Percentiles rank a stretch among this genome's conserved stretches.
These are phyloP conservation scores for Pleurostoma richardsiae DNA, from an alignment of 2,329 filamentous ascomycete genomes.

Conservation along the genomic window DNA sequence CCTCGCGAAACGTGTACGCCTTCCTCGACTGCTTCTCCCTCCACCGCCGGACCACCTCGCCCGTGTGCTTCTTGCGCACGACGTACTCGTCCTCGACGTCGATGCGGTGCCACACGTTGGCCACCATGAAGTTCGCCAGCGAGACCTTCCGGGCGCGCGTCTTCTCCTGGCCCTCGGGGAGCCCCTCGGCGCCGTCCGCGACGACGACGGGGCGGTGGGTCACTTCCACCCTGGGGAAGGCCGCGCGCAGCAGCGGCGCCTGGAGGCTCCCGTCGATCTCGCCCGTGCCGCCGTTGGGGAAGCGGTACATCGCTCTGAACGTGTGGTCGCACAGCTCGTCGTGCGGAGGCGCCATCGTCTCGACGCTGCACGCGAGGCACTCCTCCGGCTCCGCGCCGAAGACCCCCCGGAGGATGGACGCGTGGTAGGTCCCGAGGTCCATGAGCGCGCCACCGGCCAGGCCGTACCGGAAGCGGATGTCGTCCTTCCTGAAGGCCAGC, in stretches of 20 bases:
- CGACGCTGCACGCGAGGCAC: conserved; percentile 25
- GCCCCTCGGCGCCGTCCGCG: conserved; percentile 10
- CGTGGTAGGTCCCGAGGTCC: conserved; percentile 34
- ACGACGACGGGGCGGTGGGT: conserved; percentile 15
- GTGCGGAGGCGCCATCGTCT: conserved; percentile 18
- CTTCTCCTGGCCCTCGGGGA: conserved; percentile 15
- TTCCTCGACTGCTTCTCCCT: conserved; percentile 19
- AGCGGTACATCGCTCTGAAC: conserved; percentile 29
- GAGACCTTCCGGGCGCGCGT: conserved; percentile 19
- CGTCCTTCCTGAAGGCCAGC: conserved; percentile 23
- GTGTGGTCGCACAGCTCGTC: conserved; percentile 25
- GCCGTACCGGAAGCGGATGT: conserved; percentile 37
- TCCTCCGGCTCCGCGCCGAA: conserved; percentile 30
- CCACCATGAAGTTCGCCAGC: conserved; percentile 19
- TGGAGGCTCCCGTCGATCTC: conserved; percentile 21
- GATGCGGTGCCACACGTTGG: conserved; percentile 25
- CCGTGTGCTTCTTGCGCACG: conserved; percentile 16
- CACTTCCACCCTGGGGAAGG: conserved; percentile 13
- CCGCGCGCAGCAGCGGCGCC: conserved; percentile 10
- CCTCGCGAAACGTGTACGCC: conserved; percentile 27
- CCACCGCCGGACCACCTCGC: conserved; percentile 15
- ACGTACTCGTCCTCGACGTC: conserved; percentile 27
- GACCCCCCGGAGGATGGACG: conserved; percentile 30
- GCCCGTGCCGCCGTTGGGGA: conserved; percentile 30
- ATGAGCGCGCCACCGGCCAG: conserved; percentile 35